Evolutionary conservation across 192 early-diverging fungal genomes (phyloP).

Genomic region (Coemansia aciculifera): DNA sequence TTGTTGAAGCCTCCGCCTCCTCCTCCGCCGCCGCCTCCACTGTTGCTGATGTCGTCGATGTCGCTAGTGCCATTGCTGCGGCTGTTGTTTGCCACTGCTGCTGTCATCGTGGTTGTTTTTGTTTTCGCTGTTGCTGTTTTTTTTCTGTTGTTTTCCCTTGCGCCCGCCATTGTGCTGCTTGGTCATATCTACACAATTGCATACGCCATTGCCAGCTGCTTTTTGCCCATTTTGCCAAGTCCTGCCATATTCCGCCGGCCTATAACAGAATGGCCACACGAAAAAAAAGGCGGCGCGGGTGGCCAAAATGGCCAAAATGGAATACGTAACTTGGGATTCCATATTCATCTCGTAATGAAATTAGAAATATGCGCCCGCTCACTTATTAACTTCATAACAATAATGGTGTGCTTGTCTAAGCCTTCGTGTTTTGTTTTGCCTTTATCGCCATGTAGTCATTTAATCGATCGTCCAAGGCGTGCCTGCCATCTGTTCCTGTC

Average conservation of each 20-base stretch:
- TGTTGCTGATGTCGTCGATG: constrained; percentile 2
- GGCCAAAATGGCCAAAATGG: constrained; percentile 13
- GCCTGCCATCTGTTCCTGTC: constrained; percentile 3
- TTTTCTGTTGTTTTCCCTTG: not conserved
- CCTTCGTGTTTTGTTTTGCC: constrained; percentile 24
- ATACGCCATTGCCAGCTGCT: constrained; percentile 6
- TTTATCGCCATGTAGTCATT: constrained; percentile 24
- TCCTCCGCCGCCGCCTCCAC: not conserved
- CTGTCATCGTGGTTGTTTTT: not conserved
- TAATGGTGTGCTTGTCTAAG: constrained; percentile 39
- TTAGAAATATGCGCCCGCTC: constrained; percentile 20
- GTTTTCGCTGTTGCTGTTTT: constrained; percentile 7
- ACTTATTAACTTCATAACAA: constrained; percentile 19
- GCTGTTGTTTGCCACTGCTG: constrained; percentile 14
- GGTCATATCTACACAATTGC: constrained; percentile 24
- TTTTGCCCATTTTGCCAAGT: constrained; percentile 1
- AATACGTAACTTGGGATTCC: constrained; percentile 43
- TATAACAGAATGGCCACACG: constrained; percentile 1
- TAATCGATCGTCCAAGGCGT: constrained; percentile 33
- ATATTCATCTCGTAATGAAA: constrained; percentile 55
- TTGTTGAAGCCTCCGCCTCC: constrained; percentile 6
- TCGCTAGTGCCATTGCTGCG: not conserved
- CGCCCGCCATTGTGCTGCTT: constrained; percentile 16
- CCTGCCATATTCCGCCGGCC: not conserved
- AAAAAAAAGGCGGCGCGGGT: constrained; percentile 14